phyloP scores from a whole-genome alignment of 164 flowering plant genomes.

The Liriodendron chinense region DNA sequence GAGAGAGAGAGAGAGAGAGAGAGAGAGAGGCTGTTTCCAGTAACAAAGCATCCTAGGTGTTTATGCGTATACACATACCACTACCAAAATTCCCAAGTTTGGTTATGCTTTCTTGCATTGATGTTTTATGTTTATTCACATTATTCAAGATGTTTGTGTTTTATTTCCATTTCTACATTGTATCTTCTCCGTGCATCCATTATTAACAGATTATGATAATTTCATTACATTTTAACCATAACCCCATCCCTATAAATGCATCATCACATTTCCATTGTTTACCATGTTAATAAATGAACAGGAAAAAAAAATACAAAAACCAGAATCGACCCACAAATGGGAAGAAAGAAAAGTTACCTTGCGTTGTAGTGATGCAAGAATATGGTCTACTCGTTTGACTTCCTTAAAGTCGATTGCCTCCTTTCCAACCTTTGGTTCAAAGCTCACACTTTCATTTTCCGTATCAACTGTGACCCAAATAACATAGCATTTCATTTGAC shows the following conservation, averaged over 20 bases:
- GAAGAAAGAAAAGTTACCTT: slow-evolving; percentile 46
- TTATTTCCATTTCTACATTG: too few relatives aligned
- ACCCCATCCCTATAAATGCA: background rate
- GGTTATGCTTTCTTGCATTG: too few relatives aligned
- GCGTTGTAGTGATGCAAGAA: slow-evolving; percentile 76
- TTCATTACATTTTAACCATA: too few relatives aligned
- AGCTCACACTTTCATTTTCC: slow-evolving; percentile 51
- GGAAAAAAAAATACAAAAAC: background rate
- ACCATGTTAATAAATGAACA: background rate
- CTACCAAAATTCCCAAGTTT: too few relatives aligned
- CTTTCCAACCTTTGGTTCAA: slow-evolving; percentile 54
- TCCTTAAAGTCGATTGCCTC: slow-evolving; percentile 78
- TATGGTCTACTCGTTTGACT: slow-evolving; percentile 79
- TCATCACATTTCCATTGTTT: background rate
- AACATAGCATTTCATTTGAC: background rate
- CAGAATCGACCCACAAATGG: background rate
- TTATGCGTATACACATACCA: too few relatives aligned
- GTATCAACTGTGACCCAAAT: slow-evolving; percentile 49
- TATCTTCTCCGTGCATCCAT: too few relatives aligned
- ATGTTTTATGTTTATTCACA: too few relatives aligned
- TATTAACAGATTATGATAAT: too few relatives aligned
- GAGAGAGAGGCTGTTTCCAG: too few relatives aligned
- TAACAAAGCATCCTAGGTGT: too few relatives aligned
- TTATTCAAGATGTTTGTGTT: too few relatives aligned
- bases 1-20: too few relatives aligned